Base-by-base conservation (phyloP, 1,284 basidiomycete species). In the Malassezia caprae region DNA sequence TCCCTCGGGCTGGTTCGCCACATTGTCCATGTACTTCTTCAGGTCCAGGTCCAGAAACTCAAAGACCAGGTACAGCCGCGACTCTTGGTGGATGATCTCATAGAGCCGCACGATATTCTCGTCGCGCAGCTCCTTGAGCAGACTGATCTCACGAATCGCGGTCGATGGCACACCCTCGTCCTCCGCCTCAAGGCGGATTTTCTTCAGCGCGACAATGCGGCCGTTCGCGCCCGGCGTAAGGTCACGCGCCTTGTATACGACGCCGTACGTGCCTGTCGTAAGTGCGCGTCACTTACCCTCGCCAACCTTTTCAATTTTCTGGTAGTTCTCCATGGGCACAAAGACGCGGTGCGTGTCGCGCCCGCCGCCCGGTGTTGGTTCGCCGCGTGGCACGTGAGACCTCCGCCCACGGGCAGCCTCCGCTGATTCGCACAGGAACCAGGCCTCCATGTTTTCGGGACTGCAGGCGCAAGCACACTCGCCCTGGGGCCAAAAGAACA, bases 81-180 rank as follows among this genome's bases (percentile, higher is more conserved):
- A 85, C 77, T 98, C 93, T 17, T 88, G 87, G 76, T 98, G 93
- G 8, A 96, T 88, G 62, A 98, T 96, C 77, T 98, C 93, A 56
- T 93, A 81, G 56, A 98, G 79, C 62, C 67, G 63, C n/a, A 98
- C 91, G 69, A 98, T 88, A 75, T 96, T 89, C 42, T 90, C 88
- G 72, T 96, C 87, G 70, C 88, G 88, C 21, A 98, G 82, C 76
- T 98, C 93, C 77, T 96, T 98, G 69, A 98, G 79, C 59, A 98
- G 78, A 76, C 88, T 90, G 76, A 98, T 96, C 79, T 98, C 93
- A 51, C 93, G 83, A 73, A 98, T 94, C 54, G 93, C 93, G 13
- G 94, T 98, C 66, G 86, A 89, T 5, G 93, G 93, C 17, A 96
- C 93, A 21, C 93, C 93, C 74, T 98, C 90, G 66, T 94, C 94